phyloP scores from a whole-genome alignment of 148 eudicot species.

The Fagopyrum esculentum region DNA sequence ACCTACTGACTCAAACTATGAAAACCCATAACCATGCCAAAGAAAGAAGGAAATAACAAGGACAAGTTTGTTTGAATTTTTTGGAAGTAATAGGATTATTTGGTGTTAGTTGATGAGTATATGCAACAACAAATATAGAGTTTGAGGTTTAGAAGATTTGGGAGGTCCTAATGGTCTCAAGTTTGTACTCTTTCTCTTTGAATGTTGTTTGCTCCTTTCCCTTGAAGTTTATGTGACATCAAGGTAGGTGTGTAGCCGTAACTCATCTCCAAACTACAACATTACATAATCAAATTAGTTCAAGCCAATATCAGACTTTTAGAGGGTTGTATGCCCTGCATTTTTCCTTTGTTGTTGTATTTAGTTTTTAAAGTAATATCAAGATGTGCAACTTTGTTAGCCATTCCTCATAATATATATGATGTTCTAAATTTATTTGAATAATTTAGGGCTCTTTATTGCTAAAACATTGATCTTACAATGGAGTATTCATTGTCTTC shows the following conservation, averaged over 20 bases:
- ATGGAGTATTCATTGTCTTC: constrained; percentile 15
- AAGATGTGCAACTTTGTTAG: background rate
- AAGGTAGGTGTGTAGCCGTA: constrained; percentile 89
- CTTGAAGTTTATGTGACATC: constrained; percentile 84
- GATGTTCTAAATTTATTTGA: background rate
- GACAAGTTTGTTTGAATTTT: background rate
- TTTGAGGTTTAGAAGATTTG: background rate
- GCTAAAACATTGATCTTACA: background rate
- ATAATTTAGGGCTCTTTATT: background rate
- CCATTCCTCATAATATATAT: background rate
- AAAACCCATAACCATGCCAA: background rate
- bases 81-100: background rate
- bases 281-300: constrained; percentile 64
- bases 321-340: constrained; percentile 99
- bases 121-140: background rate
- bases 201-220: constrained; percentile 42
- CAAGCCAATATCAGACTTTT: constrained; percentile 67
- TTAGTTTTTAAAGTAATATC: constrained; percentile 17
- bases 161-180: too few relatives aligned
- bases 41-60: background rate
- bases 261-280: constrained; percentile 81
- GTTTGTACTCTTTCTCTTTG: constrained; percentile 4
- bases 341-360: constrained; percentile 35
- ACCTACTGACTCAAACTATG: background rate
- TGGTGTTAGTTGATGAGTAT: background rate